Conservation (phyloP, 306 rosid genomes). For the barrel medic (Medicago truncatula) region MtrunA17r5.0-ANR NC_053044.1:25889501-25890000, state of each 20-base stretch:
- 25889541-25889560: conserved; percentile 69
- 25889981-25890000: conserved; percentile 67
- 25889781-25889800: conserved; percentile 68
- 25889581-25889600: conserved; percentile 87
- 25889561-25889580: conserved; percentile 96
- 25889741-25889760: conserved; percentile 78
- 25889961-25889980: conserved; percentile 66
- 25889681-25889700: conserved; percentile 77
- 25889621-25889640: conserved; percentile 89
- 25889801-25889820: conserved; percentile 78
- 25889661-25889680: conserved; percentile 68
- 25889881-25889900: conserved; percentile 68
- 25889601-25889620: conserved; percentile 72
- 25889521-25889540: conserved; percentile 63
- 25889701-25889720: conserved; percentile 64
- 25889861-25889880: conserved; percentile 70
- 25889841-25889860: conserved; percentile 84
- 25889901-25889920: conserved; percentile 71
- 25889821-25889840: conserved; percentile 77
- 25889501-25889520: conserved; percentile 73
- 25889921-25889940: conserved; percentile 67
- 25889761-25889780: conserved; percentile 69
- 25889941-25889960: conserved; percentile 62
- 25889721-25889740: conserved; percentile 71
- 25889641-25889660: conserved; percentile 80